Base-by-base conservation (phyloP, 2,329 filamentous ascomycete genomes). In the Hypoxylon sp. region DNA sequence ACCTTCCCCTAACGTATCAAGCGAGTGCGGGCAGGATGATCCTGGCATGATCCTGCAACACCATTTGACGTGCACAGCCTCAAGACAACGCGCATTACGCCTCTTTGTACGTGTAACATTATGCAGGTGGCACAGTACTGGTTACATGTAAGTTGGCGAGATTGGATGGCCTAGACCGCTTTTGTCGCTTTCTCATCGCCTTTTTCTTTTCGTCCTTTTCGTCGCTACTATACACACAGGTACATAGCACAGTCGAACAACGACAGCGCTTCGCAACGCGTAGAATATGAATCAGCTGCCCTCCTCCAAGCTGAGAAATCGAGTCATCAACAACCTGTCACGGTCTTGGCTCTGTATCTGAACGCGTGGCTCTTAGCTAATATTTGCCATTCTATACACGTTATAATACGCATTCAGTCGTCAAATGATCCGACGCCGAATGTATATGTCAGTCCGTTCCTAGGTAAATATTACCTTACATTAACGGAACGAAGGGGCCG, bases 31-130 rank as follows among this genome's bases (percentile, higher is more conserved):
- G 36, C 50, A 63, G 60, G 52, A 63, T 69, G 36, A n/a, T 49
- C 49, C 17, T 58, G 52, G 28, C 5, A 30, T 30, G 28, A 30
- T 30, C 28, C 46, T 60, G 41, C 34, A 41, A 6, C 28, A 19
- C 61, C 19, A 62, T 60, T 63, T 57, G 43, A 67, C 34, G 11
- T 72, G 65, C 69, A 72, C 69, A 72, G 69, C 69, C 69, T 68
- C 69, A 67, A 60, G 46, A 38, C 57, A 61, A 67, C 36, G 56
- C 69, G 69, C 69, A 72, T 69, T 69, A 51, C 61, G 32, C 46
- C 52, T 28, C 55, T 60, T 67, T 56, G 34, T 62, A 52, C 64
- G 36, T 65, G 51, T 53, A 48, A 62, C 43, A 19, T 21, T 28
- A 61, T 60, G 55, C 55, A 53, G 32, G 36, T 48, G 36, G 36